A percentile compares a stretch with the other conserved stretches of the same genome.
Evolutionary conservation across 192 early-diverging fungal genomes (phyloP).

Genomic region (Podila horticola): DNA sequence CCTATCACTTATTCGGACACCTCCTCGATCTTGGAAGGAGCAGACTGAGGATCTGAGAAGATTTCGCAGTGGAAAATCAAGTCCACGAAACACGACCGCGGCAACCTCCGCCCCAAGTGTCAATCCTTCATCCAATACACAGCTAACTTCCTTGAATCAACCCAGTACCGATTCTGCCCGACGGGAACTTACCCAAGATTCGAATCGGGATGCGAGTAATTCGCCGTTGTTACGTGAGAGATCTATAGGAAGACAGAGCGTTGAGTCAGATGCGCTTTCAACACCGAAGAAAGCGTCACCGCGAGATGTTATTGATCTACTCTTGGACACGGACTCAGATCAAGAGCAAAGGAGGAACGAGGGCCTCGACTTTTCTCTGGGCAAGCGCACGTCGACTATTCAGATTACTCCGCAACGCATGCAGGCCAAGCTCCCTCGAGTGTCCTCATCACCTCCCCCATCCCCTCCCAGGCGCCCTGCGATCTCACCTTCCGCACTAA

Average conservation of each 20-base stretch:
- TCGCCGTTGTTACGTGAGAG: too few species aligned
- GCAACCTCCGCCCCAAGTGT: not conserved
- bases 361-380: not conserved
- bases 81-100: not conserved
- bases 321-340: not conserved
- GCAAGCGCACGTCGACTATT: conserved; percentile 1
- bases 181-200: too few species aligned
- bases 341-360: not conserved
- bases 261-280: not conserved
- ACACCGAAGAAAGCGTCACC: not conserved
- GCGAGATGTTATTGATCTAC: too few species aligned
- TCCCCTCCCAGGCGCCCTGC: not conserved
- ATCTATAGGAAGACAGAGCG: too few species aligned
- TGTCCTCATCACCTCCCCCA: not conserved
- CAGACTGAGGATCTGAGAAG: not conserved
- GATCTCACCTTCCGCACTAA: not conserved
- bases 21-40: not conserved
- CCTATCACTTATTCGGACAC: not conserved
- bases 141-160: too few species aligned
- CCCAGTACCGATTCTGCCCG: too few species aligned
- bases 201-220: too few species aligned
- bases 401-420: conserved; percentile 25
- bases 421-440: conserved; percentile 28
- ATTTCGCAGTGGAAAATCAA: not conserved
- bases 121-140: not conserved